Conservation (phyloP, 2,329 filamentous ascomycete genomes). For the Cordyceps tenuipes region DNA sequence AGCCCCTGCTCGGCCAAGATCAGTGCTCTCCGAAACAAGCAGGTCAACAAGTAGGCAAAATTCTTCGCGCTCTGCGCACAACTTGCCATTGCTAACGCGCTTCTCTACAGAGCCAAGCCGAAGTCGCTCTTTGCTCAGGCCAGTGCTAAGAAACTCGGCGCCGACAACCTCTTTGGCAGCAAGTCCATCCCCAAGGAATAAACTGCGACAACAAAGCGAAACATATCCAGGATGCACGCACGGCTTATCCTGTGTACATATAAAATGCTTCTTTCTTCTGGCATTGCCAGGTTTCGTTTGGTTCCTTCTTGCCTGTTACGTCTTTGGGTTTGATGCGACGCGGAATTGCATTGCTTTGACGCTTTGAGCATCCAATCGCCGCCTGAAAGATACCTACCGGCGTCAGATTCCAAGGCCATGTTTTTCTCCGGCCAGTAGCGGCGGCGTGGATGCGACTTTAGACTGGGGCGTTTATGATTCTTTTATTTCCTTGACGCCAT, state of each 20-base stretch:
- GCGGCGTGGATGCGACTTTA: neutral
- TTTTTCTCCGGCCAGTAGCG: neutral
- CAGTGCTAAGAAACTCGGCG: constrained; percentile 52
- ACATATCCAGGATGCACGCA: neutral
- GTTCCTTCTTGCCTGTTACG: neutral
- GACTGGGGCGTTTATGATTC: neutral
- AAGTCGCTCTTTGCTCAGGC: constrained; percentile 61
- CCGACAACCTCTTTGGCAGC: constrained; percentile 34
- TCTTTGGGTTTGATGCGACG: constrained; percentile 7
- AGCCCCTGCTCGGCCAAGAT: constrained; percentile 80
- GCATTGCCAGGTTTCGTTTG: neutral
- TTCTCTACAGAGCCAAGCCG: constrained; percentile 46
- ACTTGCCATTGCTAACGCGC: neutral
- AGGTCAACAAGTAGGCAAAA: constrained; percentile 63
- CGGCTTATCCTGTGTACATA: constrained; percentile 2
- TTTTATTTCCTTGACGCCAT: neutral
- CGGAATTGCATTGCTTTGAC: constrained; percentile 1
- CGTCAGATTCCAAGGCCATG: neutral
- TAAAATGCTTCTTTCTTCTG: neutral
- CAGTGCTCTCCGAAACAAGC: constrained; percentile 70
- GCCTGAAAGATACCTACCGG: neutral
- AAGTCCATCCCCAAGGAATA: constrained; percentile 26
- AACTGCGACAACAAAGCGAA: neutral
- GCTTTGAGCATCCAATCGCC: neutral
- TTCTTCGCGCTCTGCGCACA: neutral